These are phyloP conservation scores for Setaria viridis DNA, from an alignment of 202 grass and related monocot genomes.

Conservation along the genomic window DNA sequence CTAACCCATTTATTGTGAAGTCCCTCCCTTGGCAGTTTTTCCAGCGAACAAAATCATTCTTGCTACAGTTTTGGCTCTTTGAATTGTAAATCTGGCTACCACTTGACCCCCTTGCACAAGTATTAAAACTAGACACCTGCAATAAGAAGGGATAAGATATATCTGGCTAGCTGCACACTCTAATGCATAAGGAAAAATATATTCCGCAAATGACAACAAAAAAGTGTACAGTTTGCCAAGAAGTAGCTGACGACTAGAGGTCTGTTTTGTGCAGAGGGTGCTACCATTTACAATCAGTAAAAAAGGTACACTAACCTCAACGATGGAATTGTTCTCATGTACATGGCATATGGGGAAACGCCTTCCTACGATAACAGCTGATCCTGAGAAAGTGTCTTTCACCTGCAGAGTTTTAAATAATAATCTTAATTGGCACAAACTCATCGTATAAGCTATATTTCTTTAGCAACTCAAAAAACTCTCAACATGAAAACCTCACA, in stretches of 20 bases:
- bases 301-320: slow-evolving; percentile 67
- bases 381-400: slow-evolving; percentile 73
- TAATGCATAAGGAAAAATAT: slow-evolving; percentile 12
- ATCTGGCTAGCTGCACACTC: background rate
- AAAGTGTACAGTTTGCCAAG: slow-evolving; percentile 8
- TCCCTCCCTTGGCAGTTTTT: slow-evolving; percentile 86
- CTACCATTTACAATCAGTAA: background rate
- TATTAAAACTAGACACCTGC: slow-evolving; percentile 97
- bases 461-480: slow-evolving; percentile 11
- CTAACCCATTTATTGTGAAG: slow-evolving; percentile 94
- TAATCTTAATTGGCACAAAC: slow-evolving; percentile 39
- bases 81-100: slow-evolving; percentile 42
- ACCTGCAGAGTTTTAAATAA: slow-evolving; percentile 62
- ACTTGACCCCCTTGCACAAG: slow-evolving; percentile 56
- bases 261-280: background rate
- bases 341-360: slow-evolving; percentile 97
- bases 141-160: slow-evolving; percentile 43
- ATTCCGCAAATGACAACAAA: slow-evolving; percentile 10
- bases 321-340: slow-evolving; percentile 66
- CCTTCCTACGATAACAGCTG: slow-evolving; percentile 82
- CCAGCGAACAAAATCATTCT: slow-evolving; percentile 88
- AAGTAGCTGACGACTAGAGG: background rate
- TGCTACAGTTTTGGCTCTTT: slow-evolving; percentile 63
- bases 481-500: background rate
- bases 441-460: slow-evolving; percentile 4